Evolutionary conservation across 2,329 filamentous ascomycete species (phyloP).

Genomic region (Microsporum canis): DNA sequence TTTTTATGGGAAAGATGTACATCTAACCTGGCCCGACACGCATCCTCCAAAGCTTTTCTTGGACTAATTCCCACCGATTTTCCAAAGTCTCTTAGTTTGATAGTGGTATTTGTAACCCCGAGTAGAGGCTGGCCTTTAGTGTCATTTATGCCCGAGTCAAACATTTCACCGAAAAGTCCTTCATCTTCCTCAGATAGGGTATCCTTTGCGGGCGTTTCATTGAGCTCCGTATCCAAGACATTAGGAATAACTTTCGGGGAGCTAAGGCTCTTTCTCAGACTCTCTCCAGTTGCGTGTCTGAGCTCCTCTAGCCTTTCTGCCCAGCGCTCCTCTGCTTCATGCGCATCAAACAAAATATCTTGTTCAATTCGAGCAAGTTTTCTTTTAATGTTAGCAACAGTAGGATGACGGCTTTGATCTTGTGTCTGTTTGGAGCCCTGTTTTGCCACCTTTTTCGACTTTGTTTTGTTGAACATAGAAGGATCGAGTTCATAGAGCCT

Average conservation of each 20-base stretch:
- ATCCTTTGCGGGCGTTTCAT: not conserved
- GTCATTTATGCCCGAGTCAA: slow-evolving; percentile 33
- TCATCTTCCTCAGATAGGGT: slow-evolving; percentile 32
- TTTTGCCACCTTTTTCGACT: slow-evolving; percentile 13
- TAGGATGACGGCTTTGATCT: slow-evolving; percentile 26
- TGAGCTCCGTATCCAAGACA: not conserved
- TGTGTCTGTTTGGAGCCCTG: slow-evolving; percentile 6
- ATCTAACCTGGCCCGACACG: slow-evolving; percentile 63
- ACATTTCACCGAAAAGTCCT: slow-evolving; percentile 47
- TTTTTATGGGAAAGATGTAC: not conserved
- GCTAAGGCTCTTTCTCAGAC: slow-evolving; percentile 17
- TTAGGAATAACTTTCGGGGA: slow-evolving; percentile 18
- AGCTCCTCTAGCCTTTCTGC: slow-evolving; percentile 46
- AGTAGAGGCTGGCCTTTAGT: slow-evolving; percentile 35
- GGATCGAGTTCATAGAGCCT: slow-evolving; percentile 54
- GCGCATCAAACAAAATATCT: slow-evolving; percentile 62
- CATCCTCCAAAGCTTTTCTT: slow-evolving; percentile 66
- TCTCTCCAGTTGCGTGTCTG: slow-evolving; percentile 49
- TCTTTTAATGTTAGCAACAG: slow-evolving; percentile 54
- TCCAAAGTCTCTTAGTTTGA: slow-evolving; percentile 70
- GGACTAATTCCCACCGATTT: slow-evolving; percentile 69
- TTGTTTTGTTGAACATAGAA: slow-evolving; percentile 37
- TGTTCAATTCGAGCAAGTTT: slow-evolving; percentile 69
- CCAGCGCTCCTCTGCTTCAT: slow-evolving; percentile 56
- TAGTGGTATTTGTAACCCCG: slow-evolving; percentile 18